Base-by-base conservation (phyloP, 1,284 basidiomycete genomes). In the Ustilago bromivora region DNA sequence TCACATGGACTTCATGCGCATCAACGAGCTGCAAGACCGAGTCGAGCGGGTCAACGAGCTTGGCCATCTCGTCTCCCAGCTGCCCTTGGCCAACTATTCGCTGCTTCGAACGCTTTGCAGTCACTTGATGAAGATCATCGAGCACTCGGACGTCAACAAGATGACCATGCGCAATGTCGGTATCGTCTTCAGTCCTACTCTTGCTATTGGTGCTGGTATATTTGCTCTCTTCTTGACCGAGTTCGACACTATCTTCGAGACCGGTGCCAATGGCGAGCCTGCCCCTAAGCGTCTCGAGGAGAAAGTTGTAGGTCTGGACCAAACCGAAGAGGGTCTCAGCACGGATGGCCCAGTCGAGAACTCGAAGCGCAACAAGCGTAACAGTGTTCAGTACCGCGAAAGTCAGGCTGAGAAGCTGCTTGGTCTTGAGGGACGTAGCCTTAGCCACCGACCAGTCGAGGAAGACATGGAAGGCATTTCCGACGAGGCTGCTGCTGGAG, bases 161-260 rank as follows among this genome's bases (percentile, higher is more conserved):
- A 99, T 99, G 97, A 97, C 93, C 52, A 92, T 99, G 90, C 91
- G 96, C 40, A 99, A 99, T 85, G 94, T 99, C 34, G 95, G 96
- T 23, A 99, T 99, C 73, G 96, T 99, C 35, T 98, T 85, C 38
- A 83, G 82, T 41, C 83, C 84, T 2, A 84, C 84, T 19, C 70
- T 85, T 4, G 76, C 68, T 12, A 85, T 85, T n/a, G 79, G 80
- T 23, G 81, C 81, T 3, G 82, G 82, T 15, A 78, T 82, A 55
- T 84, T 84, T 69, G 76, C 79, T 19, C 61, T 84, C 4, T 83
- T 84, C 69, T 57, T 84, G 19, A 84, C 82, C 38, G 81, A 81
- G 55, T 84, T 84, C 43, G 82, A 82, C 53, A 78, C 64, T 28
- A 71, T 83, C 47, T 84, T 84, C 57, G 79, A 74, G 66, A 82